Evolutionary conservation across 2,329 filamentous ascomycete species (phyloP).

Genomic region (Fusarium pseudonygamai): DNA sequence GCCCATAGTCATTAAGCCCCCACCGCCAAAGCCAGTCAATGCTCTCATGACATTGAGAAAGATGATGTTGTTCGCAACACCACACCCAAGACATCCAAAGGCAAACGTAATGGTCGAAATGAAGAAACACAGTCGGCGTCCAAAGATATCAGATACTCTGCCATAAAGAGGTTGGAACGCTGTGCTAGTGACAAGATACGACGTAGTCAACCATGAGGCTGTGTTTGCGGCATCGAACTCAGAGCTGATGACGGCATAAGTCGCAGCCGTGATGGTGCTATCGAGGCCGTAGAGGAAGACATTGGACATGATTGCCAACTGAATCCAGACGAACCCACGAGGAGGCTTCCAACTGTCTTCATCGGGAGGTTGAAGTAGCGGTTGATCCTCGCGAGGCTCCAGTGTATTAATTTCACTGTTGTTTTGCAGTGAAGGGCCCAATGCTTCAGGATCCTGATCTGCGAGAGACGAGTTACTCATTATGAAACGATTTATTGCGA

Average conservation of each 20-base stretch:
- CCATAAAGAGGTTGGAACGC: slow-evolving; percentile 79
- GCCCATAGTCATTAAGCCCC: slow-evolving; percentile 76
- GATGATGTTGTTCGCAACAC: slow-evolving; percentile 65
- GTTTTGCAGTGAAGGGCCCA: slow-evolving; percentile 1
- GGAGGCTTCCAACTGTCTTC: slow-evolving; percentile 57
- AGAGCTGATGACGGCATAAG: slow-evolving; percentile 79
- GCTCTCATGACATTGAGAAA: slow-evolving; percentile 72
- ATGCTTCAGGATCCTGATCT: neutral
- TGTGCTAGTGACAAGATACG: slow-evolving; percentile 76
- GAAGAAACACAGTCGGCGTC: slow-evolving; percentile 70
- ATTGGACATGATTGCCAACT: slow-evolving; percentile 70
- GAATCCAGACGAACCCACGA: slow-evolving; percentile 64
- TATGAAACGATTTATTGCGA: too few species aligned
- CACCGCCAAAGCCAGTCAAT: slow-evolving; percentile 74
- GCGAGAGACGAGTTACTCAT: slow-evolving; percentile 1
- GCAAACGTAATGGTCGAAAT: slow-evolving; percentile 70
- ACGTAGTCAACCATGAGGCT: slow-evolving; percentile 79
- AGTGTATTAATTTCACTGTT: neutral
- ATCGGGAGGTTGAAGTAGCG: slow-evolving; percentile 33
- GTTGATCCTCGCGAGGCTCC: slow-evolving; percentile 33
- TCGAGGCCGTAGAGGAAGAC: slow-evolving; percentile 76
- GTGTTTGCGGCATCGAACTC: slow-evolving; percentile 77
- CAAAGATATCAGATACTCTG: slow-evolving; percentile 75
- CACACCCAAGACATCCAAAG: slow-evolving; percentile 72
- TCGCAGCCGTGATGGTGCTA: slow-evolving; percentile 77